Base-by-base conservation (phyloP, 2,329 filamentous ascomycete species). In the Colletotrichum sojae region DNA sequence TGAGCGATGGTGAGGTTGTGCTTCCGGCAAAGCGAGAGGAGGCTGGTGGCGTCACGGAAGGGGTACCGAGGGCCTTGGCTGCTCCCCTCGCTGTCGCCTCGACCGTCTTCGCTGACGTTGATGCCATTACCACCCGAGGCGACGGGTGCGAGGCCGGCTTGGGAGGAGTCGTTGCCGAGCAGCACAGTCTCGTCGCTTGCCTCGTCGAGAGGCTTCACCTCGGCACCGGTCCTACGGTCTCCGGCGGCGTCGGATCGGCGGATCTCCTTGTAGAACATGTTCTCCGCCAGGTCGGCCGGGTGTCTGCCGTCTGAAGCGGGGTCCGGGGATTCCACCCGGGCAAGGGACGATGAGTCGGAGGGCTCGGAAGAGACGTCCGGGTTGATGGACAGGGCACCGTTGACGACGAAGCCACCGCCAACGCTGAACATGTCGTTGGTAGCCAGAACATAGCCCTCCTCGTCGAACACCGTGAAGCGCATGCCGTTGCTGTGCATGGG, bases 221-320 rank as follows among this genome's bases (percentile, higher is more conserved):
- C 83, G 1, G 80, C 75, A 2, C 84, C 84, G 0, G 80, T 83
- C 63, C 78, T 78, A 12, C 84, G 82, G 65, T 83, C 81, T 43
- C 83, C 83, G 0, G 81, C 82, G 2, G 83, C 84, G 70, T 86
- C 82, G 3, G 79, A 77, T 45, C 84, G 79, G 52, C 82, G 74
- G 59, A 85, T 86, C 69, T 85, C 83, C 71, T 86, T 86, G 78
- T 86, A 86, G 71, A 82, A 86, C 77, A 86, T 75, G 70, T 86
- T 86, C 71, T 86, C 84, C 1, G 83, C 83, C 73, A 86, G 70
- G 71, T 86, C 84, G n/a, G 80, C 80, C 3, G 84, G 84, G 61
- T 85, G 83, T 15, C 55, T 71, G 71, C 55, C 9, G 43, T 39
- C 52, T 53, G 66, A 12, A 12, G 60, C 8, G 5, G 40, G 36